Evolutionary conservation across 306 rosid genomes (phyloP).

Genomic region (Canavalia gladiata): DNA sequence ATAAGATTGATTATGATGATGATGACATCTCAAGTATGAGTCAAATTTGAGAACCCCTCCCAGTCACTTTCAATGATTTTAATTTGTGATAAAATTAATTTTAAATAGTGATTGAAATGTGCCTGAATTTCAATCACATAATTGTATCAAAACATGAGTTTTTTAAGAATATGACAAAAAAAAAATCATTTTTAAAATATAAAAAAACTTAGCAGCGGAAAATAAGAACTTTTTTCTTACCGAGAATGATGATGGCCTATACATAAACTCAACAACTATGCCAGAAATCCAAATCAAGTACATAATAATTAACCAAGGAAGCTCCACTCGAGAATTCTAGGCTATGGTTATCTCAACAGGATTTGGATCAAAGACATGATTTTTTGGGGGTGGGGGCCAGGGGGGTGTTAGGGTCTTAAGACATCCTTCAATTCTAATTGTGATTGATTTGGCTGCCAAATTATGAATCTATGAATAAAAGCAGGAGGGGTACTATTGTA

Average conservation of each 20-base stretch:
- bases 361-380: slow-evolving; percentile 44
- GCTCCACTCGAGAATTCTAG: slow-evolving; percentile 40
- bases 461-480: slow-evolving; percentile 47
- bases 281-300: slow-evolving; percentile 53
- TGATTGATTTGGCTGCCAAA: slow-evolving; percentile 34
- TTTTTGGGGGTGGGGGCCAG: too few relatives aligned
- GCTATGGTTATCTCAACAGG: slow-evolving; percentile 50
- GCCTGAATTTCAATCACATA: too few relatives aligned
- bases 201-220: too few relatives aligned
- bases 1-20: too few relatives aligned
- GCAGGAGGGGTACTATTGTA: slow-evolving; percentile 34
- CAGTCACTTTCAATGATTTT: too few relatives aligned
- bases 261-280: slow-evolving; percentile 55
- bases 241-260: slow-evolving; percentile 46
- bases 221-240: not conserved
- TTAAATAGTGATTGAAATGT: too few relatives aligned
- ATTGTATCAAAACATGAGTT: too few relatives aligned
- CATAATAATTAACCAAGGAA: slow-evolving; percentile 44
- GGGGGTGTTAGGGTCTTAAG: not conserved
- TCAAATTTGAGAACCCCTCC: too few relatives aligned
- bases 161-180: too few relatives aligned
- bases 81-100: too few relatives aligned
- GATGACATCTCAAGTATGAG: too few relatives aligned
- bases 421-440: slow-evolving; percentile 39
- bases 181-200: too few relatives aligned